These are phyloP conservation scores for Cyathus striatus DNA, from an alignment of 768 basidiomycete species.

Conservation along the genomic window DNA sequence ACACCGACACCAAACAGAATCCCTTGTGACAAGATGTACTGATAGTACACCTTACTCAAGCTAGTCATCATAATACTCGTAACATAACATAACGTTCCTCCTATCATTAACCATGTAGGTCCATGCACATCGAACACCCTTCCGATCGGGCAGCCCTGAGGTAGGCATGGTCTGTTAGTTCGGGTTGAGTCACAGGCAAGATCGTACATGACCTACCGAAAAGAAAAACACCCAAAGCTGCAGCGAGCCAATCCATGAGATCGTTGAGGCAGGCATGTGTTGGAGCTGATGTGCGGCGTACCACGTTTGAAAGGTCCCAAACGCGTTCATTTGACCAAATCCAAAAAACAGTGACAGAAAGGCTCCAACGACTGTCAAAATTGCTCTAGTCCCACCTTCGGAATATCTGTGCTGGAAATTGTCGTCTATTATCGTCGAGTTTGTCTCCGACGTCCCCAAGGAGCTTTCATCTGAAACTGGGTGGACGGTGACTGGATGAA, in stretches of 20 bases:
- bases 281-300: slow-evolving; percentile 57
- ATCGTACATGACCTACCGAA: slow-evolving; percentile 57
- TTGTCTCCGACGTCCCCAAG: no score
- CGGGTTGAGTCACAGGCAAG: no score
- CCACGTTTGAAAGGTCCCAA: slow-evolving; percentile 70
- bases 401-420: slow-evolving; percentile 9
- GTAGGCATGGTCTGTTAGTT: no score
- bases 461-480: no score
- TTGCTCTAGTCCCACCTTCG: slow-evolving; percentile 27
- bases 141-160: slow-evolving; percentile 59
- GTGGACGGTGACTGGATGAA: no score
- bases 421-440: background rate
- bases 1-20: slow-evolving; percentile 61
- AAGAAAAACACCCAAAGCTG: slow-evolving; percentile 70
- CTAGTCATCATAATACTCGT: slow-evolving; percentile 58
- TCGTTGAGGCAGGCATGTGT: slow-evolving; percentile 43
- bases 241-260: slow-evolving; percentile 69
- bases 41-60: slow-evolving; percentile 49
- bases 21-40: slow-evolving; percentile 61
- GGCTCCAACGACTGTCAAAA: slow-evolving; percentile 56
- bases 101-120: slow-evolving; percentile 45
- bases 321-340: slow-evolving; percentile 69
- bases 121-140: slow-evolving; percentile 57
- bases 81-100: slow-evolving; percentile 44
- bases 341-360: slow-evolving; percentile 64